phyloP scores from a whole-genome alignment of 2,329 filamentous ascomycete species.

The Penicillium psychrosexuale region DNA sequence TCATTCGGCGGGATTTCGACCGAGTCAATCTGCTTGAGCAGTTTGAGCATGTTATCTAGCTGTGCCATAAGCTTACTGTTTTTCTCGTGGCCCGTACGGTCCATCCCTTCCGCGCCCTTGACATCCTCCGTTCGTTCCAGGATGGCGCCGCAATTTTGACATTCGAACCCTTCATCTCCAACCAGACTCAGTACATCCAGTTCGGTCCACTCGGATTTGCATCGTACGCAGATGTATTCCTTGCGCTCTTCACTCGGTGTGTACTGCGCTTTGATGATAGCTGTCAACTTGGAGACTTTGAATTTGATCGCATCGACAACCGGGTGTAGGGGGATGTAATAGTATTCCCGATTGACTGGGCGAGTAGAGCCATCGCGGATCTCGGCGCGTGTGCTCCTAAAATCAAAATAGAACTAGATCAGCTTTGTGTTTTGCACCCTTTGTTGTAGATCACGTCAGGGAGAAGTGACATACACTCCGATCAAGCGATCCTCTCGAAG shows the following conservation, averaged over 20 bases:
- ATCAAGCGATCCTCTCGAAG: constrained; percentile 84
- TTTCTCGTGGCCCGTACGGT: constrained; percentile 50
- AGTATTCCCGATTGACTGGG: constrained; percentile 85
- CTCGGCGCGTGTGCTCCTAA: constrained; percentile 70
- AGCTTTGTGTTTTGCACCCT: constrained; percentile 14
- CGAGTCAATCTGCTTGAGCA: constrained; percentile 49
- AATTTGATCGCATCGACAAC: constrained; percentile 97
- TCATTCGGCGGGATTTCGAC: constrained; percentile 49
- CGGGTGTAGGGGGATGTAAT: constrained; percentile 92
- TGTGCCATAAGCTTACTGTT: constrained; percentile 50
- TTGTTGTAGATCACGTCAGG: neutral
- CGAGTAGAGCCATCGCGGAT: constrained; percentile 76
- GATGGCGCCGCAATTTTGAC: constrained; percentile 67
- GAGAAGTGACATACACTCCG: constrained; percentile 59
- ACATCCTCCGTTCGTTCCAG: constrained; percentile 47
- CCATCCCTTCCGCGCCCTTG: constrained; percentile 42
- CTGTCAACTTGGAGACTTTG: constrained; percentile 82
- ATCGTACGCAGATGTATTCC: constrained; percentile 80
- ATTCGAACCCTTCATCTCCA: constrained; percentile 68
- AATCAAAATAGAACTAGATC: constrained; percentile 2
- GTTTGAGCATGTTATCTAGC: constrained; percentile 45
- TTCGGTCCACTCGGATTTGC: constrained; percentile 80
- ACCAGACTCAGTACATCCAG: constrained; percentile 83
- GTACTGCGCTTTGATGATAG: constrained; percentile 79
- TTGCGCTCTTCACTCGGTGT: constrained; percentile 82